phyloP scores from a whole-genome alignment of 2,329 filamentous ascomycete genomes.

The Aureobasidium lini region DNA sequence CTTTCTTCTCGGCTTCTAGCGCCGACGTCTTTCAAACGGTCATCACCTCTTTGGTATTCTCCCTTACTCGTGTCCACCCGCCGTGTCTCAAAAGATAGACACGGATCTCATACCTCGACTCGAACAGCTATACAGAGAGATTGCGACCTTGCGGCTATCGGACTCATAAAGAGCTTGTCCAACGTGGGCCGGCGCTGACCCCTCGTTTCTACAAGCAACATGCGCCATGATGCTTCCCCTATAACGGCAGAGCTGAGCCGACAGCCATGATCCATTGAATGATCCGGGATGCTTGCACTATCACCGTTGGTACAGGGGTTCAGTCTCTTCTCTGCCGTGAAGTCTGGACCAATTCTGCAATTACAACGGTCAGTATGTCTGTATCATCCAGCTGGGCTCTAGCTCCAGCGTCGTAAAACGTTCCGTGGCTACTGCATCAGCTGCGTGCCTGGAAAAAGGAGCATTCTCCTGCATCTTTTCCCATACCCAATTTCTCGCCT shows the following conservation, averaged over 20 bases:
- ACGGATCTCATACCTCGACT: too few species aligned
- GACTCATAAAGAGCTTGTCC: too few species aligned
- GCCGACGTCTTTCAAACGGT: not conserved
- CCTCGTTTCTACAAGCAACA: not conserved
- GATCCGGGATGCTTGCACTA: not conserved
- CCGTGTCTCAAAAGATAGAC: not conserved
- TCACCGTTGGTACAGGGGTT: not conserved
- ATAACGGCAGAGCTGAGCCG: not conserved
- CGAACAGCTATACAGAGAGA: too few species aligned
- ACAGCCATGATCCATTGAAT: not conserved
- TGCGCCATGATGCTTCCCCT: not conserved
- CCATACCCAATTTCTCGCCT: too few species aligned
- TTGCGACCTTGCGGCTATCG: too few species aligned
- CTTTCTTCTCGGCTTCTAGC: not conserved
- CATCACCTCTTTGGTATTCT: not conserved
- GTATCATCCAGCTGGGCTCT: not conserved
- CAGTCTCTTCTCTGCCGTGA: not conserved
- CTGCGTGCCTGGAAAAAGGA: not conserved
- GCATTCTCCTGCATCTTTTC: not conserved
- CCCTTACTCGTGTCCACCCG: not conserved
- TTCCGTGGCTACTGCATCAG: not conserved
- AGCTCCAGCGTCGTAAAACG: not conserved
- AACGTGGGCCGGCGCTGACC: too few species aligned
- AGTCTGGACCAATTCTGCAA: not conserved
- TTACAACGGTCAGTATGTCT: constrained; percentile 4